A percentile compares a stretch with the other conserved stretches of the same genome.
phyloP scores from a whole-genome alignment of 2,329 filamentous ascomycete genomes.

The Paecilomyces niveus region DNA sequence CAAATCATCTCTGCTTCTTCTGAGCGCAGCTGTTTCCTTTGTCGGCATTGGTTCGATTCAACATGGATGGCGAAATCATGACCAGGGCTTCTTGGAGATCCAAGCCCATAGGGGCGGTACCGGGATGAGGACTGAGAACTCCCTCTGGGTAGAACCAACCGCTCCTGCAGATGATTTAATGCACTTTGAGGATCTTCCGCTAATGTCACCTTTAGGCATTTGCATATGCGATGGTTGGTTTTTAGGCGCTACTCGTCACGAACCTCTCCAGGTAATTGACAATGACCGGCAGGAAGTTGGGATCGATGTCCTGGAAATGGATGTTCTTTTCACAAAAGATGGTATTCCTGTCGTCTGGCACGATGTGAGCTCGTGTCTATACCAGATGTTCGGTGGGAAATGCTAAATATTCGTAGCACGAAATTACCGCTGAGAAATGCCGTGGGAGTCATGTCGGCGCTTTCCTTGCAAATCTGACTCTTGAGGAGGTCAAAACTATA shows the following conservation, averaged over 20 bases:
- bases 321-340: neutral
- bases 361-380: neutral
- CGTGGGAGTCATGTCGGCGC: neutral
- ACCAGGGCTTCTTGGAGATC: neutral
- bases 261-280: neutral
- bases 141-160: neutral
- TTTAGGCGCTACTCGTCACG: neutral
- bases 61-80: neutral
- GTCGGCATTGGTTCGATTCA: neutral
- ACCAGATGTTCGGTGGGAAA: neutral
- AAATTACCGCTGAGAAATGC: neutral
- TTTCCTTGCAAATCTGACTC: neutral
- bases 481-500: neutral
- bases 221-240: slow-evolving; percentile 1
- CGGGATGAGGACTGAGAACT: neutral
- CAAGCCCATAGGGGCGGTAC: neutral
- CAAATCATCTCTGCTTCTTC: neutral
- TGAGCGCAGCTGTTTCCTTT: neutral
- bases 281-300: neutral
- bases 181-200: neutral
- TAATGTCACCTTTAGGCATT: neutral
- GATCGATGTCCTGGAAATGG: neutral
- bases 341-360: neutral
- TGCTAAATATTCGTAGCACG: neutral
- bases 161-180: neutral